Base-by-base conservation (phyloP, 129 eudicot species). In the Pseudognaphalium luteoalbum region DNA sequence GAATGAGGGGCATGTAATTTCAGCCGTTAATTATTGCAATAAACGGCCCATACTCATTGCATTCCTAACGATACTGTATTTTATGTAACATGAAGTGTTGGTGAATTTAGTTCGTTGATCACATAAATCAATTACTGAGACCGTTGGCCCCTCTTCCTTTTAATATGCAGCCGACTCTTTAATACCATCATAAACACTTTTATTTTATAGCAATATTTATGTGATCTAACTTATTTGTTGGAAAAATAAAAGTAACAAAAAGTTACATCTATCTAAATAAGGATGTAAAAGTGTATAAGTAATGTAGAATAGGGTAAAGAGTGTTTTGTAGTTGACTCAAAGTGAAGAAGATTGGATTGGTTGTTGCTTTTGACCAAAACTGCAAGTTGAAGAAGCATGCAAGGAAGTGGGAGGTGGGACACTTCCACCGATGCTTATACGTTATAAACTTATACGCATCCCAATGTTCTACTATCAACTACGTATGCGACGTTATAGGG, bases 371-470 rank as follows among this genome's bases (percentile, higher is more conserved):
- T 75, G 65, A 75, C 72, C 21, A 41, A 41, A 41, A 41, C 47
- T 41, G 66, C 66, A 22, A 60, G 66, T 52, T 52, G 47, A 41
- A 41, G 58, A 52, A 52, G 58, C 61, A 50, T 12, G 73, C 2
- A 22, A 11, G 44, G 28, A 15, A 29, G 37, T 32, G 44, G 52
- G 22, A 25, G 17, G 71, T 50, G 62, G 71, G 72, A 6, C 70
- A 19, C 61, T 63, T 64, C 63, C 72, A 63, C 52, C 72, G 6
- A 76, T 51, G 33, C 16, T 25, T 25, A 25, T 25, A 25, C 28
- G 28, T 54, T 33, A n/a, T n/a, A n/a, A n/a, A n/a, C n/a, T n/a
- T n/a, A n/a, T 16, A 74, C 80, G 73, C 80, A 76, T 51, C 66
- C 74, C 81, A 35, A 76, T 76, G 81, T 28, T 6, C 72, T 6